These are phyloP conservation scores for Stephanodiscus triporus DNA, from an alignment of 108 stramenopile genomes.

Conservation along the genomic window DNA sequence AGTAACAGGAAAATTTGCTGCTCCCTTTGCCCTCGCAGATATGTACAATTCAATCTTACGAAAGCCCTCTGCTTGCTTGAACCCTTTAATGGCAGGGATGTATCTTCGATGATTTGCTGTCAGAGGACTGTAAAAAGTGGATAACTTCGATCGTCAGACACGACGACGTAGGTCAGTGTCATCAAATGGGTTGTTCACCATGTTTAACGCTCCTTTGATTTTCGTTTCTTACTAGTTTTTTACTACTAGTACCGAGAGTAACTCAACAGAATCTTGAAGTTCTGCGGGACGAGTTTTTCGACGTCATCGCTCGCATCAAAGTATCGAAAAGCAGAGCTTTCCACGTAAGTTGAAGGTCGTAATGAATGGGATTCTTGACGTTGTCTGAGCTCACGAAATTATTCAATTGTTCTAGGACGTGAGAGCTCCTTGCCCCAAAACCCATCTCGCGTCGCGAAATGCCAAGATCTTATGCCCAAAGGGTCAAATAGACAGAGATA, in stretches of 20 bases:
- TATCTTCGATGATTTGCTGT: slow-evolving; percentile 11
- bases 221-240: neutral
- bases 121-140: slow-evolving; percentile 5
- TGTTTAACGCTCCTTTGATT: neutral
- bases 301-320: slow-evolving; percentile 46
- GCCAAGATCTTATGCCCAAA: slow-evolving; percentile 38
- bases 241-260: slow-evolving; percentile 29
- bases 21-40: neutral
- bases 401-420: slow-evolving; percentile 21
- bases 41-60: slow-evolving; percentile 11
- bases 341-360: slow-evolving; percentile 1
- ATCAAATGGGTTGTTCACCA: neutral
- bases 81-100: neutral
- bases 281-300: slow-evolving; percentile 51
- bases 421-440: slow-evolving; percentile 23
- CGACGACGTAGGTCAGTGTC: slow-evolving; percentile 14
- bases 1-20: slow-evolving; percentile 8
- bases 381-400: neutral
- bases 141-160: slow-evolving; percentile 9
- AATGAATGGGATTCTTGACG: neutral
- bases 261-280: slow-evolving; percentile 49
- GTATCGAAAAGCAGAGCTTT: slow-evolving; percentile 40
- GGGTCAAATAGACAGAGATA: slow-evolving; percentile 35
- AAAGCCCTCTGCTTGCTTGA: neutral
- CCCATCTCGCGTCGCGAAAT: slow-evolving; percentile 37